Base-by-base conservation (phyloP, 2,329 filamentous ascomycete species). In the Trichoderma pleuroti region DNA sequence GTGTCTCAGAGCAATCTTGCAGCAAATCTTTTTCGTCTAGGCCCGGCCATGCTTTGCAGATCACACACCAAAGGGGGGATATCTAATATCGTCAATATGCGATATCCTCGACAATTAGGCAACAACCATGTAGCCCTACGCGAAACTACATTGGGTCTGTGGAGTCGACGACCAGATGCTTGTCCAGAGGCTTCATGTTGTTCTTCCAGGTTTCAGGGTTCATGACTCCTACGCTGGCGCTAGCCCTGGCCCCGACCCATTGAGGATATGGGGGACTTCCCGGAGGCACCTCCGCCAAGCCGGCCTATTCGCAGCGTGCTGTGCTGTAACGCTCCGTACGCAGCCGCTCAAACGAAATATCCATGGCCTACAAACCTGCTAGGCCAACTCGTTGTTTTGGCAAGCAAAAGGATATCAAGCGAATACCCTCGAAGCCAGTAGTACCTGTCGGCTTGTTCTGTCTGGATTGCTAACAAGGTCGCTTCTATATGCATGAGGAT, bases 71-170 rank as follows among this genome's bases (percentile, higher is more conserved):
- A 68, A 68, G 12, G 21, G 21, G 24, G n/a, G 56, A n/a, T 36
- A 12, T 61, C 28, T 36, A 28, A 68, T 68, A 68, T 59, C 65
- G 64, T 67, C 64, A 67, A 52, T 11, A 34, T 49, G 66, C 36
- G 28, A 61, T 49, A 36, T 24, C 16, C n/a, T 61, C 66, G 18
- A 36, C 28, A 12, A 46, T 57, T 68, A 68, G 56, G 56, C 56
- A 68, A 56, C 56, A 61, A 30, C 66, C 46, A 52, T 24, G 21
- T 68, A 68, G 66, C 66, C 66, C 42, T 68, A 68, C 36, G 24
- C 56, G 56, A 68, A 68, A 68, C 66, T 32, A 61, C 54, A 21
- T 61, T 36, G 56, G 30, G 66, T 57, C 56, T 32, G 66, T 52
- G 57, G 56, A 61, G 39, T 24, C 66, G 66, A 60, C 24, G 36